Conservation (phyloP, 2,329 filamentous ascomycete species). For the Aspergillus clavatus region DNA sequence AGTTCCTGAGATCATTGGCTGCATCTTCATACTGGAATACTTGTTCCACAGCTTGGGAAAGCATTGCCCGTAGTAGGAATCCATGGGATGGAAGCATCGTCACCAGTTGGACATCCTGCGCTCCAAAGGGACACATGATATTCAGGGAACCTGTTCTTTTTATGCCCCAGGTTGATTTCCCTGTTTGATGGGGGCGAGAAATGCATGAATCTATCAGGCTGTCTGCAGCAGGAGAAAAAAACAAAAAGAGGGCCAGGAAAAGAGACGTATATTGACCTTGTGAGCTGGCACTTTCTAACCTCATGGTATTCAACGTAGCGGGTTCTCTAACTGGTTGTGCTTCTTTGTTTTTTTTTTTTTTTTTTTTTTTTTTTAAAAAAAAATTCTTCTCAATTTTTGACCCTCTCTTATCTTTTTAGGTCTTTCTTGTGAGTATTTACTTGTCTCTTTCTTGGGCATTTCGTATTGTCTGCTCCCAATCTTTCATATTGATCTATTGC, state of each 20-base stretch:
- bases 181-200: constrained; percentile 9
- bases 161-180: neutral
- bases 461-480: neutral
- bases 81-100: constrained; percentile 12
- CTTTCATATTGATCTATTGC: neutral
- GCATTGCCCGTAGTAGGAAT: constrained; percentile 19
- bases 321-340: neutral
- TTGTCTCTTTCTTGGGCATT: neutral
- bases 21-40: constrained; percentile 21
- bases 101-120: constrained; percentile 8
- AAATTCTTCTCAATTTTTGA: too few species aligned
- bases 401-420: too few species aligned
- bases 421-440: too few species aligned
- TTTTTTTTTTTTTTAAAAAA: constrained; percentile 1
- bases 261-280: neutral
- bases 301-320: neutral
- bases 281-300: constrained; percentile 1
- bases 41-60: constrained; percentile 28
- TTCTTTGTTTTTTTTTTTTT: constrained; percentile 1
- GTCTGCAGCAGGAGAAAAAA: constrained; percentile 10
- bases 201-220: constrained; percentile 9
- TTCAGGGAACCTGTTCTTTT: neutral
- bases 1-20: constrained; percentile 26
- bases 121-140: constrained; percentile 6
- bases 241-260: too few species aligned